A percentile compares a stretch with the other conserved stretches of the same genome.
These are phyloP conservation scores for Gracilaria caudata DNA, from an alignment of 23 red algal species.

Conservation along the genomic window DNA sequence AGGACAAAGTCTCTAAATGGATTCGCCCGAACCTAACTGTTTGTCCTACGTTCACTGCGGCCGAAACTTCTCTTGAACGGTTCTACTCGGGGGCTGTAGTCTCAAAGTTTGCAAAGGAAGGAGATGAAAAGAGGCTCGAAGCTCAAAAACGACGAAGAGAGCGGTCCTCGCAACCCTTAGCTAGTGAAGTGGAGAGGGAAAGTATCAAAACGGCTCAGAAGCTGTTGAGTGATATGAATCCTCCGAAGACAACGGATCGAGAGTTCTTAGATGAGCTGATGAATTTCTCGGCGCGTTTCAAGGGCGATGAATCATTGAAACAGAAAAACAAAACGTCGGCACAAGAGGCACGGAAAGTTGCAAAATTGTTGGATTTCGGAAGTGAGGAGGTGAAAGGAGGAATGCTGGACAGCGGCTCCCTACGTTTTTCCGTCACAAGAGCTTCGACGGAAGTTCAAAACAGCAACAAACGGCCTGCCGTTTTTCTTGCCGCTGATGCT, in stretches of 20 bases:
- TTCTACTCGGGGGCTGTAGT: constrained; percentile 46
- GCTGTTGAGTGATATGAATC: constrained; percentile 31
- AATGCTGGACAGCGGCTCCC: constrained; percentile 36
- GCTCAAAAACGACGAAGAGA: constrained; percentile 38
- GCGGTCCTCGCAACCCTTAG: background rate
- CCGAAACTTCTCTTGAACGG: constrained; percentile 25
- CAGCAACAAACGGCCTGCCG: constrained; percentile 15
- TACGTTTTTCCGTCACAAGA: background rate
- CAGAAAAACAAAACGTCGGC: background rate
- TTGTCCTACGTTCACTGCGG: constrained; percentile 34
- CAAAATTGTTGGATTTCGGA: constrained; percentile 36
- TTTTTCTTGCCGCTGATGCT: constrained; percentile 41
- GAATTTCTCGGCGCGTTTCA: constrained; percentile 21
- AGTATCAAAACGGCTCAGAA: constrained; percentile 37
- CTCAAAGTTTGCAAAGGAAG: constrained; percentile 67
- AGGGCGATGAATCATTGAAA: constrained; percentile 8
- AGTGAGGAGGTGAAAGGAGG: constrained; percentile 28
- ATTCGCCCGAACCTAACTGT: constrained; percentile 62
- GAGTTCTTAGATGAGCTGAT: constrained; percentile 47
- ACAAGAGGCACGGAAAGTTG: background rate
- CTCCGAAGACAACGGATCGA: constrained; percentile 43
- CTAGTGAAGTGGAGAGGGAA: constrained; percentile 9
- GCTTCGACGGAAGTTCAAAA: background rate
- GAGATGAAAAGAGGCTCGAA: constrained; percentile 41
- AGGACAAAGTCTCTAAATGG: constrained; percentile 73